Conservation (phyloP, 257 asterid genomes). For the Petrea volubilis region DNA sequence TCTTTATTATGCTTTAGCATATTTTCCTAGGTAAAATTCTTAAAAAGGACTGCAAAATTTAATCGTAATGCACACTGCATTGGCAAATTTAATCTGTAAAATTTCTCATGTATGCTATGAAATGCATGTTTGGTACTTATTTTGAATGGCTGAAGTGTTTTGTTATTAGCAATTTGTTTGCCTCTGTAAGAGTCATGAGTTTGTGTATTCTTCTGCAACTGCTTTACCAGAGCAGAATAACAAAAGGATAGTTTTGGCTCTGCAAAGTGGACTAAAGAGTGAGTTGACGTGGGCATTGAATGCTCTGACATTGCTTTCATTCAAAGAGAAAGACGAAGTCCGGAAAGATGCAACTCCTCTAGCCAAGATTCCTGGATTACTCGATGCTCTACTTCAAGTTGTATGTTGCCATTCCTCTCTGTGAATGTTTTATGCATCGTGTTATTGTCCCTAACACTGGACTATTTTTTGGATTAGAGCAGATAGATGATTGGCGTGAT, state of each 20-base stretch:
- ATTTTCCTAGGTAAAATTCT: conserved; percentile 8
- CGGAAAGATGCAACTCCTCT: conserved; percentile 96
- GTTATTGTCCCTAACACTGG: not conserved
- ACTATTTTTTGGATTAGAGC: conserved; percentile 31
- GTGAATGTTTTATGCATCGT: not conserved
- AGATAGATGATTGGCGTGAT: conserved; percentile 99
- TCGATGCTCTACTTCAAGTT: conserved; percentile 93
- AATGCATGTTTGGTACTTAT: not conserved
- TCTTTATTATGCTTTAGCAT: conserved; percentile 6
- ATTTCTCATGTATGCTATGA: not conserved
- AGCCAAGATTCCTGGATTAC: conserved; percentile 90
- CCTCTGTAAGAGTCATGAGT: not conserved
- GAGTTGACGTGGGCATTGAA: conserved; percentile 97
- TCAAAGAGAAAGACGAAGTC: conserved; percentile 96
- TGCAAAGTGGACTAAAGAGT: conserved; percentile 97
- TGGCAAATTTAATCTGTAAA: too few species aligned
- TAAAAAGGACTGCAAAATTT: not conserved
- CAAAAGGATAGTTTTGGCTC: conserved; percentile 93
- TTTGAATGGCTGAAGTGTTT: not conserved
- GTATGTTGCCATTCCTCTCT: conserved; percentile 47
- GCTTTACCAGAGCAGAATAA: conserved; percentile 79
- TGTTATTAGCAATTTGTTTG: not conserved
- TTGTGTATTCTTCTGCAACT: conserved; percentile 21
- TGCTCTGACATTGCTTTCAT: conserved; percentile 87
- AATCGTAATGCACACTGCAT: conserved; percentile 7